Evolutionary conservation across 129 eudicot genomes (phyloP).

Genomic region (Rutidosis leptorrhynchoides): DNA sequence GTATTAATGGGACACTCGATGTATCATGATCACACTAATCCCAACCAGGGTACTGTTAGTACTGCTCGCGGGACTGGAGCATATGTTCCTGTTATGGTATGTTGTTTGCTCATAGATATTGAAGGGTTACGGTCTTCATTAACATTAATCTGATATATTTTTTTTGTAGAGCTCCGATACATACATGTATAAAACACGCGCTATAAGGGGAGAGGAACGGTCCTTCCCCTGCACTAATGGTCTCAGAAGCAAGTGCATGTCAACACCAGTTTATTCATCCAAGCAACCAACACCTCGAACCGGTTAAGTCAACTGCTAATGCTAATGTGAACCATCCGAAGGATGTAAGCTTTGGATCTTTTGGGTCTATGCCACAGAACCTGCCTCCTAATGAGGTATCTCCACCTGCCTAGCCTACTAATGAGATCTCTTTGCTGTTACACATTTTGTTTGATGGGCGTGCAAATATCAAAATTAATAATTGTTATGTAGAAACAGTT

Average conservation of each 20-base stretch:
- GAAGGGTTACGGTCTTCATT: not conserved
- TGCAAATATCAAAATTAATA: not conserved
- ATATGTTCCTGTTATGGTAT: constrained; percentile 66
- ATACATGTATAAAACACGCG: constrained; percentile 16
- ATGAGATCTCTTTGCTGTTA: no score
- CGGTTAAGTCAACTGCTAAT: constrained; percentile 21
- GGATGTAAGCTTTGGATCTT: constrained; percentile 58
- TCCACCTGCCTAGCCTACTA: not conserved
- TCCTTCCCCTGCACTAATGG: constrained; percentile 24
- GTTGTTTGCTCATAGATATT: not conserved
- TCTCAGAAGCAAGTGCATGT: constrained; percentile 31
- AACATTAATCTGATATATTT: not conserved
- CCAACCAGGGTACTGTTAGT: constrained; percentile 9
- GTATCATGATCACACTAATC: constrained; percentile 20
- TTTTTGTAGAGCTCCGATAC: constrained; percentile 22
- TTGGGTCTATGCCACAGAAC: constrained; percentile 35
- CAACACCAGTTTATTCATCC: constrained; percentile 21
- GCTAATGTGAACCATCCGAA: constrained; percentile 14
- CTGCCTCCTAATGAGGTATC: constrained; percentile 22
- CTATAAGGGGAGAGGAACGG: constrained; percentile 45
- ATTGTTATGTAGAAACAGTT: no score
- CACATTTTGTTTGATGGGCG: constrained; percentile 4
- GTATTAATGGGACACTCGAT: constrained; percentile 30
- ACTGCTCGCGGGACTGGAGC: constrained; percentile 78
- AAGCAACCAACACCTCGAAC: constrained; percentile 15